Evolutionary conservation across 768 basidiomycete genomes (phyloP).

Genomic region (Pisolithus albus): DNA sequence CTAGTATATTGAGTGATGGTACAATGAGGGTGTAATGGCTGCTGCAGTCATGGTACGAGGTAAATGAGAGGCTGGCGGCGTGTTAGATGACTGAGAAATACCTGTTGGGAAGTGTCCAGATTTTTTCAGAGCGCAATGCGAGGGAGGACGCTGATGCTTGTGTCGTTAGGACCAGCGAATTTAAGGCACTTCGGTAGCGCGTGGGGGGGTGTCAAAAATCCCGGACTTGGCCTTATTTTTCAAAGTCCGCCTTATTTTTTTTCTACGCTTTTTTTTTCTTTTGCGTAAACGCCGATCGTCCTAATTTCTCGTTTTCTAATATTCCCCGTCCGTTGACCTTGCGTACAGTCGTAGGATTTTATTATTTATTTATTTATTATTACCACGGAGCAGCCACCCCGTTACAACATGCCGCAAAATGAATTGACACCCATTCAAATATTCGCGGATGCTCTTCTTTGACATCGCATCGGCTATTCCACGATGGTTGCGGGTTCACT

Average conservation of each 20-base stretch:
- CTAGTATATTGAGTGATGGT: constrained; percentile 69
- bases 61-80: constrained; percentile 11
- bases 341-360: background rate
- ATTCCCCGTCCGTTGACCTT: background rate
- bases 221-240: constrained; percentile 31
- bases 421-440: constrained; percentile 11
- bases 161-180: constrained; percentile 30
- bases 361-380: background rate
- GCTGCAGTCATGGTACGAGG: constrained; percentile 13
- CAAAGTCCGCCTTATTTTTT: constrained; percentile 23
- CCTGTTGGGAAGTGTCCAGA: constrained; percentile 34
- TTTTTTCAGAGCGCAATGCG: constrained; percentile 26
- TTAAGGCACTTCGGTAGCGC: constrained; percentile 36
- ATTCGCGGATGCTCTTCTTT: background rate
- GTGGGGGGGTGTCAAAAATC: constrained; percentile 31
- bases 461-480: background rate
- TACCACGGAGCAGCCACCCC: background rate
- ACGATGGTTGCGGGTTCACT: background rate
- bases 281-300: constrained; percentile 22
- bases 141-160: constrained; percentile 25
- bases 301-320: background rate
- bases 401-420: background rate
- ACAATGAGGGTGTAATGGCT: constrained; percentile 61
- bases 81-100: constrained; percentile 27
- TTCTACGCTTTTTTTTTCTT: constrained; percentile 5